Percentiles rank a stretch among this genome's conserved stretches.
Conservation (phyloP, 305 asterid species). For the Fraxinus albicans region DNA sequence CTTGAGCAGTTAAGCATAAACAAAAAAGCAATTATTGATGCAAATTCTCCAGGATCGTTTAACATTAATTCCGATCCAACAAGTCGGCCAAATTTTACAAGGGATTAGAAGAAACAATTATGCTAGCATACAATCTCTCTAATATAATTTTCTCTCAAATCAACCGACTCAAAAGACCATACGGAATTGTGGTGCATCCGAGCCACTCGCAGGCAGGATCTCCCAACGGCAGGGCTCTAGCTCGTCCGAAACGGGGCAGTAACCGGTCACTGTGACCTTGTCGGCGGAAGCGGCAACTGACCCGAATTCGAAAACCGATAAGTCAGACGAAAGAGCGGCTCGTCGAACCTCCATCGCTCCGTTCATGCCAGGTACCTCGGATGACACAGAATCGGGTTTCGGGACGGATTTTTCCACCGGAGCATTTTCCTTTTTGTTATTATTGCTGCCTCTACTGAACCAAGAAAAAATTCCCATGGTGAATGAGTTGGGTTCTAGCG, state of each 20-base stretch:
- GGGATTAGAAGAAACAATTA: background rate
- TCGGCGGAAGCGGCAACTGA: conserved; percentile 40
- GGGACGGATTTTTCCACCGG: conserved; percentile 9
- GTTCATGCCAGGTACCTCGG: conserved; percentile 43
- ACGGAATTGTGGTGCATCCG: conserved; percentile 51
- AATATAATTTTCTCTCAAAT: background rate
- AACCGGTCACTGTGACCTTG: conserved; percentile 46
- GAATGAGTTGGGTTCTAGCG: background rate
- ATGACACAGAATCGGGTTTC: conserved; percentile 11
- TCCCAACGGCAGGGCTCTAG: conserved; percentile 63
- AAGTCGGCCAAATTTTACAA: background rate
- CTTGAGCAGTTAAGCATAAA: background rate
- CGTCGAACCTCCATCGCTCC: conserved; percentile 48
- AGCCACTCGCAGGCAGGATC: conserved; percentile 37
- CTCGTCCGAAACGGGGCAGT: conserved; percentile 49
- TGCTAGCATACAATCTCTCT: background rate
- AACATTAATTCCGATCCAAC: background rate
- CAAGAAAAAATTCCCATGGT: background rate
- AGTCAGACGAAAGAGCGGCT: conserved; percentile 26
- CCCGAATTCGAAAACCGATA: conserved; percentile 47
- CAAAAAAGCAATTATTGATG: background rate
- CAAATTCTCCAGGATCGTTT: background rate
- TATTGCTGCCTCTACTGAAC: background rate
- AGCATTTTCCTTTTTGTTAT: background rate
- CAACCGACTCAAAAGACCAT: conserved; percentile 35